Evolutionary conservation across 768 basidiomycete genomes (phyloP), one percentile per base, ranked within the genome.

Genomic region (Trametes cinnabarina): DNA sequence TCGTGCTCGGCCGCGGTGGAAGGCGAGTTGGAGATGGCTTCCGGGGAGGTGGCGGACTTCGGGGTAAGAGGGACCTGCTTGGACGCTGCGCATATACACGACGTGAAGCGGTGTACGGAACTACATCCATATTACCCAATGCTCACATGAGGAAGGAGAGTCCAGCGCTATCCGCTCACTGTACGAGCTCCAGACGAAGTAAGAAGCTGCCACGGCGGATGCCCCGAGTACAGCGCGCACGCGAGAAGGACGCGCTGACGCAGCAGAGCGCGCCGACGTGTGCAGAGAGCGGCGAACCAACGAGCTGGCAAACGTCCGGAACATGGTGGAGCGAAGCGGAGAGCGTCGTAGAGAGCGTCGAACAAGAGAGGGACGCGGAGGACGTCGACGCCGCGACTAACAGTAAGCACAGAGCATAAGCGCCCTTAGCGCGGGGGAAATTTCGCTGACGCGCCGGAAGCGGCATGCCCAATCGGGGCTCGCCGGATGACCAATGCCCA

Each of bases 281-380:
- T 86, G 82, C 17, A 87, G 42, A 52, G 77, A 76, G 67, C 83
- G 75, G 57, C 79, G 78, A 7, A 85, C 69, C 20, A 83, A 76
- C 52, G 81, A 72, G 73, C 78, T 81, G 65, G 81, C 72, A 17
- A 84, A 70, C 59, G 79, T 76, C 61, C 80, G 73, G 65, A 87
- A 77, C 85, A 86, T 87, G 20, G 30, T 59, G 47, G 25, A 35
- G 19, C 42, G n/a, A 40, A 15, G 17, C 37, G n/a, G 11, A 47
- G 42, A 32, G 50, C 32, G 30, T 20, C 46, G 20, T 15, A 47
- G 51, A 50, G 40, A 11, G 22, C 34, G 43, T 46, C 46, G 44
- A 47, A 26, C 17, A 42, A 12, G 26, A 25, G 39, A 42, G 20
- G 4, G 15, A 28, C 3, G 20, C 19, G 41, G 37, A 39, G 37